Conservation (phyloP, 1,284 basidiomycete species). For the Malassezia nana region DNA sequence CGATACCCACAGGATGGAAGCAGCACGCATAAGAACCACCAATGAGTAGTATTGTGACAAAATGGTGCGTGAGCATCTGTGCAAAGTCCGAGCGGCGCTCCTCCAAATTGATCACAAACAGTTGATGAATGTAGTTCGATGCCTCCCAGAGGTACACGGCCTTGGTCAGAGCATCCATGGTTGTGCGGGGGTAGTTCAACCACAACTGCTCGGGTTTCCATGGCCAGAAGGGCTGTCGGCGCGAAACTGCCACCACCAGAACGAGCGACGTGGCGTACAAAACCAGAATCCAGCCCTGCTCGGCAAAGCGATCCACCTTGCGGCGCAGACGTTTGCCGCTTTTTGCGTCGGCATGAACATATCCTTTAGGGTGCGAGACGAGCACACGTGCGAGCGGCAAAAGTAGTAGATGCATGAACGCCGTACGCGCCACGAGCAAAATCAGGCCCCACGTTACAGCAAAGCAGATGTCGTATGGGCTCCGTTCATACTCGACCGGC, state of each 20-base stretch:
- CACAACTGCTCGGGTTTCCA: constrained; percentile 65
- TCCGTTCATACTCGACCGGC: constrained; percentile 19
- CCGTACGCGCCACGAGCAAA: constrained; percentile 29
- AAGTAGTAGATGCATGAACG: constrained; percentile 30
- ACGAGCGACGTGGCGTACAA: constrained; percentile 75
- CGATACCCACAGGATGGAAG: constrained; percentile 74
- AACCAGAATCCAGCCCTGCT: constrained; percentile 80
- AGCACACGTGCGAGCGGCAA: constrained; percentile 26
- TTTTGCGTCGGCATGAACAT: neutral
- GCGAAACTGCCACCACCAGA: constrained; percentile 56
- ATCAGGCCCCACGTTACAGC: constrained; percentile 34
- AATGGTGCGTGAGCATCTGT: constrained; percentile 92
- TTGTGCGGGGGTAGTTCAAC: constrained; percentile 70
- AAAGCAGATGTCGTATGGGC: constrained; percentile 30
- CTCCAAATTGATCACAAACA: constrained; percentile 83
- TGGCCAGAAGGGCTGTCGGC: constrained; percentile 57
- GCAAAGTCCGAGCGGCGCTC: constrained; percentile 79
- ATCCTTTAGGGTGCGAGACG: constrained; percentile 15
- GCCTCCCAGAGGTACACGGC: constrained; percentile 63
- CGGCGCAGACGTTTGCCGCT: constrained; percentile 12
- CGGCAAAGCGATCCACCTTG: constrained; percentile 70
- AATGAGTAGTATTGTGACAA: constrained; percentile 76
- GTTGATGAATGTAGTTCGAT: constrained; percentile 87
- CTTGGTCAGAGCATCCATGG: constrained; percentile 68
- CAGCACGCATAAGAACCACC: constrained; percentile 67